These are phyloP conservation scores for Aspergillus alliaceus DNA, from an alignment of 2,329 filamentous ascomycete species.

Conservation along the genomic window DNA sequence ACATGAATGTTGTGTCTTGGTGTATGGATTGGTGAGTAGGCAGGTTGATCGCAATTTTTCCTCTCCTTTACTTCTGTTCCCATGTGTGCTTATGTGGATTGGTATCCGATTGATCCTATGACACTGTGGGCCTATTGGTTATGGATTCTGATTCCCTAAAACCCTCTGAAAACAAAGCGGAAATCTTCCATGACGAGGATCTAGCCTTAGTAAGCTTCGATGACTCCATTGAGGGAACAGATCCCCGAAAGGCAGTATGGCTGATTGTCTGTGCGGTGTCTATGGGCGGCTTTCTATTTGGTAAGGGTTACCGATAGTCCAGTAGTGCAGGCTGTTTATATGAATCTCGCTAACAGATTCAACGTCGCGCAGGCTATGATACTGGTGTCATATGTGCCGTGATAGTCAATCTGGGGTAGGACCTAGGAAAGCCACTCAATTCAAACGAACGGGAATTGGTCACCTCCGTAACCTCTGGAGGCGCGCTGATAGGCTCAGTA, in stretches of 20 bases:
- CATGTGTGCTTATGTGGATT: neutral
- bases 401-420: slow-evolving; percentile 33
- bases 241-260: slow-evolving; percentile 13
- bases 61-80: neutral
- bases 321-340: neutral
- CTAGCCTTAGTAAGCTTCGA: neutral
- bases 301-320: slow-evolving; percentile 1
- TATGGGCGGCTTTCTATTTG: slow-evolving; percentile 20
- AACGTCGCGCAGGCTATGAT: slow-evolving; percentile 42
- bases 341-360: neutral
- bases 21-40: neutral
- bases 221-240: slow-evolving; percentile 16
- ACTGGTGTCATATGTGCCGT: slow-evolving; percentile 49
- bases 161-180: neutral
- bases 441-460: slow-evolving; percentile 53
- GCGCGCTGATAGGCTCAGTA: slow-evolving; percentile 48
- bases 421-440: slow-evolving; percentile 40
- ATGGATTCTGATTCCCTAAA: slow-evolving; percentile 2
- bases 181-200: slow-evolving; percentile 3
- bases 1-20: neutral
- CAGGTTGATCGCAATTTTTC: neutral
- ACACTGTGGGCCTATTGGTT: neutral
- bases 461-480: slow-evolving; percentile 53
- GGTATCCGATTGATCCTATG: neutral
- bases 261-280: slow-evolving; percentile 17